Evolutionary conservation across 805 yeast genomes (phyloP).

Genomic region (Saturnispora zaruensis): DNA sequence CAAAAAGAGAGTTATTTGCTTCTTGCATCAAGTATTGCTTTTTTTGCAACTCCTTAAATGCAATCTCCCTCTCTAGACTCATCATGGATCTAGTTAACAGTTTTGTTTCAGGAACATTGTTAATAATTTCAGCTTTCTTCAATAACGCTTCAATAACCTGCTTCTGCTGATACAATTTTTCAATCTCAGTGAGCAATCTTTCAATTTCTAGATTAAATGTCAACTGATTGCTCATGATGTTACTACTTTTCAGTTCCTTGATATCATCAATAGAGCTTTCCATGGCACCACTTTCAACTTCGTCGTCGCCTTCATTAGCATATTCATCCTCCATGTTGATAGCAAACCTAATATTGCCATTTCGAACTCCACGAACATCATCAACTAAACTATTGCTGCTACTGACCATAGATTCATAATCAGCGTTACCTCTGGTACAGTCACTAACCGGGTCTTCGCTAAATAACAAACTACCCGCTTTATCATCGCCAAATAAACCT

Average conservation of each 20-base stretch:
- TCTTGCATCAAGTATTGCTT: constrained; percentile 82
- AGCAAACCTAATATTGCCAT: background rate
- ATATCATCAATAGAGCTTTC: constrained; percentile 13
- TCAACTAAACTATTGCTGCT: background rate
- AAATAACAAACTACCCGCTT: background rate
- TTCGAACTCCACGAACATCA: background rate
- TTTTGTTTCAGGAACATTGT: constrained; percentile 60
- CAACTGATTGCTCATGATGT: background rate
- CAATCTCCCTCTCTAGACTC: constrained; percentile 65
- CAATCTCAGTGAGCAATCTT: constrained; percentile 49
- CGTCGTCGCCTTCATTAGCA: background rate
- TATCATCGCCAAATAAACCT: constrained; percentile 17
- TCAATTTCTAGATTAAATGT: constrained; percentile 60
- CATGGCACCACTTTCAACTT: background rate
- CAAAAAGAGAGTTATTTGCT: constrained; percentile 66
- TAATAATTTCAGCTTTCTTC: constrained; percentile 76
- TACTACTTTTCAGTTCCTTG: background rate
- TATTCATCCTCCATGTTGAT: background rate
- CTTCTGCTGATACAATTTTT: constrained; percentile 50
- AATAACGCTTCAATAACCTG: constrained; percentile 58
- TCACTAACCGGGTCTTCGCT: background rate
- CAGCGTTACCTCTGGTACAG: background rate
- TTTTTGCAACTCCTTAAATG: constrained; percentile 59
- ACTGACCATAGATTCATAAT: background rate
- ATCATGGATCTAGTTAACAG: constrained; percentile 59